Conservation (phyloP, 169 alveolate genomes). For the Plasmodium cynomolgi region DNA sequence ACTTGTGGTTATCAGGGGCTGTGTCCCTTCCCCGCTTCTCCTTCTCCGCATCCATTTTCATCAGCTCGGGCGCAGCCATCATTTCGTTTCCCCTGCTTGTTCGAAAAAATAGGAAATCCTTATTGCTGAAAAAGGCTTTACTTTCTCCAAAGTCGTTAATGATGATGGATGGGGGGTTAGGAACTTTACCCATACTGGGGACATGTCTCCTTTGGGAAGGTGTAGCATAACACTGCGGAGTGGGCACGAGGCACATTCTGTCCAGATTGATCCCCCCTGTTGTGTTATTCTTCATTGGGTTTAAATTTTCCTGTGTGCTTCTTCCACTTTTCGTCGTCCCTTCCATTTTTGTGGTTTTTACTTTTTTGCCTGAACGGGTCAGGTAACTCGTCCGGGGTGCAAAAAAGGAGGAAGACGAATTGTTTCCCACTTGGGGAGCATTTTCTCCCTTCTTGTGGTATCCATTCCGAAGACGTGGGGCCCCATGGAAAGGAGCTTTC, state of each 20-base stretch:
- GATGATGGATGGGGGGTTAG: slow-evolving; percentile 15
- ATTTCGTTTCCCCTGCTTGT: slow-evolving; percentile 64
- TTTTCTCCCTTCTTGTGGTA: neutral
- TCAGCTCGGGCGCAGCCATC: slow-evolving; percentile 43
- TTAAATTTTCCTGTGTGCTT: neutral
- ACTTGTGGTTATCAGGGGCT: neutral
- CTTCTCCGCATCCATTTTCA: slow-evolving; percentile 2
- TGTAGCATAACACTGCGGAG: neutral
- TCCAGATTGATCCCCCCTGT: neutral
- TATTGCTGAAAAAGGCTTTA: slow-evolving; percentile 51
- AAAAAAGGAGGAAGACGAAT: neutral
- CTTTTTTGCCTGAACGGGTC: neutral
- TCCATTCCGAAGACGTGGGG: neutral
- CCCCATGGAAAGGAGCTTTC: neutral
- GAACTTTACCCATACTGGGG: neutral
- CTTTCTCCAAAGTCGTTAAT: slow-evolving; percentile 71
- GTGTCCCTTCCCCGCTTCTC: neutral
- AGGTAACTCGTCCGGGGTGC: neutral
- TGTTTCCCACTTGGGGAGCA: neutral
- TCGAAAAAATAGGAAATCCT: slow-evolving; percentile 52
- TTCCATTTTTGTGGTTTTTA: neutral
- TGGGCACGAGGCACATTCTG: neutral
- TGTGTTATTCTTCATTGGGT: neutral
- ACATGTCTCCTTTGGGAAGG: neutral
- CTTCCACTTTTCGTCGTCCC: neutral